Evolutionary conservation across 768 basidiomycete species (phyloP).

Genomic region (Scleroderma citrinum): DNA sequence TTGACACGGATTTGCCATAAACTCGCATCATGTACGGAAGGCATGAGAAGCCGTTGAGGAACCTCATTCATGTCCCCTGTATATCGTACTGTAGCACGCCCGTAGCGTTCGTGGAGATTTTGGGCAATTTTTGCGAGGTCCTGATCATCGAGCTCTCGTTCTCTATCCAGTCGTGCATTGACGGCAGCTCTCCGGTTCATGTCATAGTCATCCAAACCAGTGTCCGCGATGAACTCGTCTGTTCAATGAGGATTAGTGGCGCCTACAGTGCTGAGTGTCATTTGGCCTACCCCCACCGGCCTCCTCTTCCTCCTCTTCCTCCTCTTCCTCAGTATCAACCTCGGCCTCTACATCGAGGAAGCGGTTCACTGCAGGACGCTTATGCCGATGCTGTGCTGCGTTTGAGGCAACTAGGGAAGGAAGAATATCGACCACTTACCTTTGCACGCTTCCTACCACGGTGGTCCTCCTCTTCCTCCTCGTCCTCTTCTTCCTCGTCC

Average conservation of each 20-base stretch:
- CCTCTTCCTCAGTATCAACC: slow-evolving; percentile 95
- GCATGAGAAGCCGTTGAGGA: slow-evolving; percentile 92
- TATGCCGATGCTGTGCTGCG: slow-evolving; percentile 52
- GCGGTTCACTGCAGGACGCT: slow-evolving; percentile 57
- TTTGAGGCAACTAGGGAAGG: slow-evolving; percentile 5
- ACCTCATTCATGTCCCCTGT: slow-evolving; percentile 91
- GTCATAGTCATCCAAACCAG: slow-evolving; percentile 55
- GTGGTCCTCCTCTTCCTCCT: slow-evolving; percentile 37
- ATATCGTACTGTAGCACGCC: slow-evolving; percentile 64
- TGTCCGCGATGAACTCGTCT: slow-evolving; percentile 69
- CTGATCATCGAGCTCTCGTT: slow-evolving; percentile 67
- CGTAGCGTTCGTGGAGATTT: slow-evolving; percentile 73
- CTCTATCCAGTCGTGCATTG: slow-evolving; percentile 67
- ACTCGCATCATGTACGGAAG: slow-evolving; percentile 91
- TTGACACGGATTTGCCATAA: slow-evolving; percentile 95
- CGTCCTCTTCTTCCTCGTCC: slow-evolving; percentile 54
- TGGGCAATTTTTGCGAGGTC: slow-evolving; percentile 83
- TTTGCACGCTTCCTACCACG: slow-evolving; percentile 56
- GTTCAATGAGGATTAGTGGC: slow-evolving; percentile 11
- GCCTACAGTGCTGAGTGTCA: neutral
- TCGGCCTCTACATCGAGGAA: slow-evolving; percentile 97
- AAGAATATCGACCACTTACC: slow-evolving; percentile 30
- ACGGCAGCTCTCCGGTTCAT: slow-evolving; percentile 43
- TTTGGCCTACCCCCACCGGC: slow-evolving; percentile 44
- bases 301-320: slow-evolving; percentile 84